Conservation (phyloP, 257 asterid species). For the Paraleonurus japonicus region DNA sequence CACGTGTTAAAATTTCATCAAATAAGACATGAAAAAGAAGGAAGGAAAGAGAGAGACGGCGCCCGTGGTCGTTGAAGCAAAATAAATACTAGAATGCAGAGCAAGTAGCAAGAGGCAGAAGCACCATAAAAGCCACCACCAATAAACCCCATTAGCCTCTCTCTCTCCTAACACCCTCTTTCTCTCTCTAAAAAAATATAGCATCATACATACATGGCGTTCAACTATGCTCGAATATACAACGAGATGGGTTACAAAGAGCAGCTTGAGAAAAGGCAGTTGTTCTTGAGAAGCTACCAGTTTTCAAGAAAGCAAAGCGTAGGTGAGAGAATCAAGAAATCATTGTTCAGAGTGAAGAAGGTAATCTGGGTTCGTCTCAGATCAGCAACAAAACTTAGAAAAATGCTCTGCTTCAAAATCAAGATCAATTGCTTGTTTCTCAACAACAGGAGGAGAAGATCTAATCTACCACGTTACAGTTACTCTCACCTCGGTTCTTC, state of each 20-base stretch:
- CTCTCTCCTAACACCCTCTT: neutral
- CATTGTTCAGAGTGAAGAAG: slow-evolving; percentile 53
- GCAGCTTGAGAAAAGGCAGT: slow-evolving; percentile 64
- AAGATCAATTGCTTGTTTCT: slow-evolving; percentile 47
- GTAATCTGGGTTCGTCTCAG: slow-evolving; percentile 49
- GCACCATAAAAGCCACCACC: slow-evolving; percentile 20
- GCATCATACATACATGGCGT: slow-evolving; percentile 20
- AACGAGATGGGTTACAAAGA: slow-evolving; percentile 23
- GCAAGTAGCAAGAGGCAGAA: neutral
- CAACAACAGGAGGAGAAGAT: slow-evolving; percentile 37
- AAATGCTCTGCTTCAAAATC: slow-evolving; percentile 53
- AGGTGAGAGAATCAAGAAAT: slow-evolving; percentile 45
- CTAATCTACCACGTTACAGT: slow-evolving; percentile 32
- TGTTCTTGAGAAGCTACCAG: slow-evolving; percentile 83
- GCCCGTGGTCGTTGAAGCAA: neutral
- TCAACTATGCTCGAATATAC: slow-evolving; percentile 11
- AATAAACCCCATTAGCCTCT: neutral
- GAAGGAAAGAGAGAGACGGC: neutral
- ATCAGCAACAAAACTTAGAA: slow-evolving; percentile 53
- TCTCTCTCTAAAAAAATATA: slow-evolving; percentile 24
- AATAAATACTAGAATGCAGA: slow-evolving; percentile 5
- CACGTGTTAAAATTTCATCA: slow-evolving; percentile 4
- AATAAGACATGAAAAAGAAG: neutral
- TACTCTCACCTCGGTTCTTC: neutral
- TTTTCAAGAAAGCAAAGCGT: slow-evolving; percentile 71